Evolutionary conservation across 176 grass and related monocot species (phyloP).

Genomic region (Alopecurus myosuroides): DNA sequence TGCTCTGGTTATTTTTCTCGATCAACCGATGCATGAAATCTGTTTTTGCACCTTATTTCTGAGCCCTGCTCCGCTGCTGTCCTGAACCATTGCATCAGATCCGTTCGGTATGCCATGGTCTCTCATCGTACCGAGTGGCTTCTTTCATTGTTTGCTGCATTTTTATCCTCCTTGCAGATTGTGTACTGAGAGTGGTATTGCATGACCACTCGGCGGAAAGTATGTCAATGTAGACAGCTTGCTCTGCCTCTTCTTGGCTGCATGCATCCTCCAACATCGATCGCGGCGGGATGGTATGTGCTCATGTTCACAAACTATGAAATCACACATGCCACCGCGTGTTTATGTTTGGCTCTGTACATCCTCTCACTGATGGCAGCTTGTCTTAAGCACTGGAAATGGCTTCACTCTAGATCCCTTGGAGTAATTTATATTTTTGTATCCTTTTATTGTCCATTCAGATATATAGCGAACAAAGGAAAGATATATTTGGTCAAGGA

Average conservation of each 20-base stretch:
- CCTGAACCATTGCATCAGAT: background rate
- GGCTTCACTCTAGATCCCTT: constrained; percentile 82
- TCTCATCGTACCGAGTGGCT: no score
- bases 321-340: background rate
- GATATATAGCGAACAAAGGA: constrained; percentile 83
- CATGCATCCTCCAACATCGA: constrained; percentile 99
- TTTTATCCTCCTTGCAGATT: background rate
- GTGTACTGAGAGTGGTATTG: background rate
- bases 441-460: constrained; percentile 20
- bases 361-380: constrained; percentile 41
- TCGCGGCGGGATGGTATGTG: constrained; percentile 81
- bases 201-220: no score
- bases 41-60: background rate
- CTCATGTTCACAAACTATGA: background rate
- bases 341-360: constrained; percentile 14
- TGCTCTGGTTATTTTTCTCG: no score
- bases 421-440: no score
- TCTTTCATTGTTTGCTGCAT: background rate
- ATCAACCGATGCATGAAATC: no score
- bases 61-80: background rate
- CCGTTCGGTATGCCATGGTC: background rate
- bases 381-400: constrained; percentile 68
- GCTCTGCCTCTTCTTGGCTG: no score
- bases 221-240: no score
- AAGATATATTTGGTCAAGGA: constrained; percentile 95